phyloP scores from a whole-genome alignment of 2,329 filamentous ascomycete genomes.

The Helicocarpus griseus region DNA sequence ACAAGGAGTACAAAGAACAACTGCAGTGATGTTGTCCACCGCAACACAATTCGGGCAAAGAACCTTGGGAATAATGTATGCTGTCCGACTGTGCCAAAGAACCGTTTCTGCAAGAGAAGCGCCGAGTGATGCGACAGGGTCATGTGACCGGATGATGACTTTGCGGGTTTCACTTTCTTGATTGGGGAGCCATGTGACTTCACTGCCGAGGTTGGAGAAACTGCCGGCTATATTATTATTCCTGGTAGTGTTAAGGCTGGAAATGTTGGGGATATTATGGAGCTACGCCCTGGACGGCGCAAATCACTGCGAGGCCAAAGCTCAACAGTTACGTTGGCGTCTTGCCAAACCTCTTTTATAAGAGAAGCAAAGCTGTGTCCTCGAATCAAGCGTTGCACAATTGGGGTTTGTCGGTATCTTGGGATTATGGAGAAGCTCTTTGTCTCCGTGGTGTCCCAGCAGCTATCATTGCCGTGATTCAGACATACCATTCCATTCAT shows the following conservation, averaged over 20 bases:
- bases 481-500: too few species aligned
- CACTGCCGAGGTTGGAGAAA: neutral
- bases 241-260: neutral
- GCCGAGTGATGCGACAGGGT: neutral
- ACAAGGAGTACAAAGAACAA: neutral
- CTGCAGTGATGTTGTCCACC: neutral
- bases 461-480: neutral
- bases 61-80: too few species aligned
- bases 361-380: too few species aligned
- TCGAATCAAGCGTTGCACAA: too few species aligned
- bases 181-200: neutral
- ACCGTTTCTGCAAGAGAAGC: neutral
- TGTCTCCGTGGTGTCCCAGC: neutral
- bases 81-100: neutral
- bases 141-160: neutral
- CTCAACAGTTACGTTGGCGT: conserved; percentile 2
- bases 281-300: neutral
- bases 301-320: neutral
- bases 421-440: too few species aligned
- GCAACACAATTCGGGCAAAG: neutral
- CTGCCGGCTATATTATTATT: too few species aligned
- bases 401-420: too few species aligned
- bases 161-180: neutral
- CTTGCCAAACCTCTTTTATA: too few species aligned
- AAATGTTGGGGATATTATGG: neutral